Conservation (phyloP, 306 rosid genomes). For the Dryas alaskensis region DNA sequence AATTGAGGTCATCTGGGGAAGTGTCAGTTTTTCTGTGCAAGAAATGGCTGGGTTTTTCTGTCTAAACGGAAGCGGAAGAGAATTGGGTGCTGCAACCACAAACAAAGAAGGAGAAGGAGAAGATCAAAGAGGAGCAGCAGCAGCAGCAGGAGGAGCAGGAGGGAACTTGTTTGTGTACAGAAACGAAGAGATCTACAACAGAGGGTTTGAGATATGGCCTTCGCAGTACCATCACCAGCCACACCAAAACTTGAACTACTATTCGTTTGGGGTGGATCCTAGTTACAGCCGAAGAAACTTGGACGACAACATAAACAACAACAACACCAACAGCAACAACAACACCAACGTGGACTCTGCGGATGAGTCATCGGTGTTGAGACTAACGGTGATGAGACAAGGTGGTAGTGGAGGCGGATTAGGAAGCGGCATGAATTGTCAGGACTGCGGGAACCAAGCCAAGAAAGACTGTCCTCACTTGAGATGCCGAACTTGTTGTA, state of each 20-base stretch:
- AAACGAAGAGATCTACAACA: slow-evolving; percentile 76
- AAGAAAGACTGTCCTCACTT: slow-evolving; percentile 85
- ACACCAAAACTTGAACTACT: slow-evolving; percentile 41
- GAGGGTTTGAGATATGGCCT: slow-evolving; percentile 90
- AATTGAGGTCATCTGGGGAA: slow-evolving; percentile 44
- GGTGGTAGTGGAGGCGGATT: slow-evolving; percentile 34
- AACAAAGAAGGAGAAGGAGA: slow-evolving; percentile 26
- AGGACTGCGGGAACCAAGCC: slow-evolving; percentile 95
- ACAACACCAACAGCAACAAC: slow-evolving; percentile 22
- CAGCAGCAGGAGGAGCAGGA: slow-evolving; percentile 3
- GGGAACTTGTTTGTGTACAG: slow-evolving; percentile 44
- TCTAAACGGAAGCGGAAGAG: slow-evolving; percentile 77
- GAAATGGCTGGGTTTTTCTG: slow-evolving; percentile 88
- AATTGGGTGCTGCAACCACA: slow-evolving; percentile 32
- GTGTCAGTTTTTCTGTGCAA: slow-evolving; percentile 37
- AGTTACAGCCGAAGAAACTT: slow-evolving; percentile 28
- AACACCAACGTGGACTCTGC: slow-evolving; percentile 41
- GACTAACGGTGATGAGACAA: slow-evolving; percentile 63
- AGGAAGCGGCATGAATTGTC: slow-evolving; percentile 67
- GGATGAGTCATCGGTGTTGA: slow-evolving; percentile 56
- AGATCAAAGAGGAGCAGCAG: neutral
- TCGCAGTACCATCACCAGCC: slow-evolving; percentile 36
- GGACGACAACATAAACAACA: neutral
- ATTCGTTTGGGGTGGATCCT: slow-evolving; percentile 77
- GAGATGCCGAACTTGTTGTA: slow-evolving; percentile 90